Evolutionary conservation across 768 basidiomycete genomes (phyloP).

Genomic region (Sarcodon sp.): DNA sequence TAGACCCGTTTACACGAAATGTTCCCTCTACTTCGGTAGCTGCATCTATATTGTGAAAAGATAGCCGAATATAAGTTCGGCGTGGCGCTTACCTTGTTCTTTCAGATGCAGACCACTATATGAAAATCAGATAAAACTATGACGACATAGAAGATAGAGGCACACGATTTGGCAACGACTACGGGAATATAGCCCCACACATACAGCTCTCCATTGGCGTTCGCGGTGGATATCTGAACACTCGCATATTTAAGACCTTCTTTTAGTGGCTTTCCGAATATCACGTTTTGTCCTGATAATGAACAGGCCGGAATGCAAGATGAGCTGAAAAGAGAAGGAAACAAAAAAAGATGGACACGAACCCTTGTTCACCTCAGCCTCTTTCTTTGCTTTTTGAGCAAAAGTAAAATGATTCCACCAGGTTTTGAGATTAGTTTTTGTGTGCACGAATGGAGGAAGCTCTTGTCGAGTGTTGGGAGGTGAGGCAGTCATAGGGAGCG

Average conservation of each 20-base stretch:
- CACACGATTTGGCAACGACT: constrained; percentile 94
- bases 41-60: constrained; percentile 11
- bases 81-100: constrained; percentile 57
- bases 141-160: constrained; percentile 5
- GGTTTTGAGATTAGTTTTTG: constrained; percentile 37
- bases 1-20: constrained; percentile 93
- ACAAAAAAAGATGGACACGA: constrained; percentile 7
- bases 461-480: not conserved
- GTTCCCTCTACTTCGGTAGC: constrained; percentile 90
- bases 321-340: constrained; percentile 1
- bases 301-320: constrained; percentile 1
- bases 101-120: constrained; percentile 85
- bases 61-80: not conserved
- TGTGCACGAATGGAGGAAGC: constrained; percentile 5
- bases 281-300: constrained; percentile 27
- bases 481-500: not conserved
- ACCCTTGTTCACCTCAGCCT: constrained; percentile 32
- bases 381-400: constrained; percentile 48
- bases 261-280: constrained; percentile 78
- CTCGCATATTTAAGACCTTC: constrained; percentile 80
- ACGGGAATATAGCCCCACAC: constrained; percentile 95
- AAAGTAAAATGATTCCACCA: constrained; percentile 78
- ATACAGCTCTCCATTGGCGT: constrained; percentile 68
- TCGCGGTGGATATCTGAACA: constrained; percentile 89
- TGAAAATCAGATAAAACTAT: constrained; percentile 2